Percentiles rank a stretch among this genome's conserved stretches.
These are phyloP conservation scores for Yarrowia yakushimensis DNA, from an alignment of 805 yeast genomes.

Conservation along the genomic window DNA sequence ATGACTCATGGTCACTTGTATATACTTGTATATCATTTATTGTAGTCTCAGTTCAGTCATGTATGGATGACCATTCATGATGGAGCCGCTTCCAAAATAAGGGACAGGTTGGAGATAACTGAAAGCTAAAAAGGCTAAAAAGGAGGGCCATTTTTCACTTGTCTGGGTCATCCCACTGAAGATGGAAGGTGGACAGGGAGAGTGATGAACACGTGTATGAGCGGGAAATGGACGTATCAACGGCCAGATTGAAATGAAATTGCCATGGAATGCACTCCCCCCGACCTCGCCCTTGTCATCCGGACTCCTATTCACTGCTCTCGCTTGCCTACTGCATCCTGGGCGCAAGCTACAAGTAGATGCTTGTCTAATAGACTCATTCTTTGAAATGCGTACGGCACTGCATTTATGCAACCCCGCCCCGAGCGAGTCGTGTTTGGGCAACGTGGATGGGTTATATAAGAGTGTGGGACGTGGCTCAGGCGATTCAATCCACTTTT, in stretches of 20 bases:
- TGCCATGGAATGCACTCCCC: too few relatives aligned
- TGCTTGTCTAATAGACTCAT: slow-evolving; percentile 19
- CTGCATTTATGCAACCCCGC: slow-evolving; percentile 25
- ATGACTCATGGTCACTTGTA: neutral
- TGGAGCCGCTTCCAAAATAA: slow-evolving; percentile 4
- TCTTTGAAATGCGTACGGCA: slow-evolving; percentile 17
- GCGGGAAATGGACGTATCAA: too few relatives aligned
- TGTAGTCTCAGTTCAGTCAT: neutral
- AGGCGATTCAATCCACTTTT: too few relatives aligned
- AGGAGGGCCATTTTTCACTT: slow-evolving; percentile 6
- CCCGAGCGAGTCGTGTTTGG: neutral
- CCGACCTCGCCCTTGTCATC: neutral
- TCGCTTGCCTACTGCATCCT: slow-evolving; percentile 6
- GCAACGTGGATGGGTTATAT: too few relatives aligned
- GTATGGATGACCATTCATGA: neutral
- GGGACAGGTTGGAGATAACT: slow-evolving; percentile 19
- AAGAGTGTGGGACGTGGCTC: too few relatives aligned
- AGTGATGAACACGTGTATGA: too few relatives aligned
- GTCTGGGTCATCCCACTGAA: too few relatives aligned
- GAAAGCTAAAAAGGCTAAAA: slow-evolving; percentile 11
- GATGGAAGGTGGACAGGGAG: too few relatives aligned
- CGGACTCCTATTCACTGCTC: neutral
- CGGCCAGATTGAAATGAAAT: too few relatives aligned
- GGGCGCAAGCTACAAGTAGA: neutral
- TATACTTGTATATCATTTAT: neutral